A percentile compares a stretch with the other conserved stretches of the same genome.
These are phyloP conservation scores for Suillus hirtellus DNA, from an alignment of 768 basidiomycete genomes.

Conservation along the genomic window DNA sequence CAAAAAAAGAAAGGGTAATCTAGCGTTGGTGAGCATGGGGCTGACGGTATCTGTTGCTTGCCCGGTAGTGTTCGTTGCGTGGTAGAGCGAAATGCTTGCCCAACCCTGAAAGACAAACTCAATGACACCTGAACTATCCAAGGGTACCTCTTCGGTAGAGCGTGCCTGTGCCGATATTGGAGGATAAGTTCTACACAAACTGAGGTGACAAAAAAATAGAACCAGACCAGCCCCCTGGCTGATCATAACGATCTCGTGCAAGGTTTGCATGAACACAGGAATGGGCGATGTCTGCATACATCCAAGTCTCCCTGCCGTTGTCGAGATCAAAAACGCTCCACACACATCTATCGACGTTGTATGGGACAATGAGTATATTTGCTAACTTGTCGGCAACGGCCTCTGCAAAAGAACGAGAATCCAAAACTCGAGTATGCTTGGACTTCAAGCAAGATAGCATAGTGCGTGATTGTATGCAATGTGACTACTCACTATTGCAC, in stretches of 20 bases:
- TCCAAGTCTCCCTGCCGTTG: slow-evolving; percentile 66
- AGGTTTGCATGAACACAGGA: background rate
- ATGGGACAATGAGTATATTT: background rate
- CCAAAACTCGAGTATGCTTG: too few relatives aligned
- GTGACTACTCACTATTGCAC: background rate
- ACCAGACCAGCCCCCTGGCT: background rate
- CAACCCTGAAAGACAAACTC: too few relatives aligned
- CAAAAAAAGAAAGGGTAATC: too few relatives aligned
- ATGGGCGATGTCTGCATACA: background rate
- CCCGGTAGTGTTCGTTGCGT: too few relatives aligned
- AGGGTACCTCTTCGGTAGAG: too few relatives aligned
- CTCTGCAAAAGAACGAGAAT: background rate
- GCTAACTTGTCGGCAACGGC: background rate
- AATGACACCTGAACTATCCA: slow-evolving; percentile 44
- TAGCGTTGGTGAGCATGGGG: too few relatives aligned
- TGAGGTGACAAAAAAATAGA: background rate
- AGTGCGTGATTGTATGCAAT: background rate
- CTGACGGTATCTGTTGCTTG: too few relatives aligned
- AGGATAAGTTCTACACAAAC: background rate
- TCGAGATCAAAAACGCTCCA: slow-evolving; percentile 40
- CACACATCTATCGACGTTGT: too few relatives aligned
- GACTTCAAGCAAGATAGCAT: too few relatives aligned
- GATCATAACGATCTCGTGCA: background rate
- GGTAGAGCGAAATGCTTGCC: too few relatives aligned
- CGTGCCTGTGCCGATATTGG: too few relatives aligned